These are phyloP conservation scores for Entomortierella lignicola DNA, from an alignment of 192 early-diverging fungal genomes.

Conservation along the genomic window DNA sequence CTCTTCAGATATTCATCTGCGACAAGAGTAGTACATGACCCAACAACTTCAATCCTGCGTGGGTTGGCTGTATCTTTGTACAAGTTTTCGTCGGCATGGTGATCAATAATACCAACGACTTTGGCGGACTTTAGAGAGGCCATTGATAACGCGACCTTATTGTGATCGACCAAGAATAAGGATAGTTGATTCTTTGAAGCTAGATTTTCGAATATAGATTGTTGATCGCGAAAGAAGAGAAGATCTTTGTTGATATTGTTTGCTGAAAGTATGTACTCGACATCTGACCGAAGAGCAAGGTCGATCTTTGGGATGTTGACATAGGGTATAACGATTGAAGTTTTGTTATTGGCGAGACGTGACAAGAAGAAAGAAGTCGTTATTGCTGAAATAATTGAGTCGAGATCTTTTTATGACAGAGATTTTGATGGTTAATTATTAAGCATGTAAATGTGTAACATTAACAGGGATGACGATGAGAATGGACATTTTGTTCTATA, in stretches of 20 bases:
- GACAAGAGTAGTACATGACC: constrained; percentile 69
- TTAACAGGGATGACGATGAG: no score
- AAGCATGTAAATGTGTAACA: no score
- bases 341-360: constrained; percentile 1
- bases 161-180: constrained; percentile 76
- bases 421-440: background rate
- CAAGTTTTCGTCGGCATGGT: constrained; percentile 73
- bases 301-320: constrained; percentile 69
- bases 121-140: constrained; percentile 11
- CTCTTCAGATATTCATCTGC: constrained; percentile 51
- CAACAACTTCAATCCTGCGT: constrained; percentile 68
- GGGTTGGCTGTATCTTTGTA: constrained; percentile 54
- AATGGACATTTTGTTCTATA: constrained; percentile 19
- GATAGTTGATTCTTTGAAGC: constrained; percentile 18
- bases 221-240: constrained; percentile 63
- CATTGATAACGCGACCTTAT: constrained; percentile 61
- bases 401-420: no score
- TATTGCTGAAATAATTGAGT: constrained; percentile 72
- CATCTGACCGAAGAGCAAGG: constrained; percentile 73
- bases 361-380: constrained; percentile 63
- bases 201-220: constrained; percentile 19
- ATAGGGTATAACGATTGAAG: constrained; percentile 59
- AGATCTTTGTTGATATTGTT: constrained; percentile 36
- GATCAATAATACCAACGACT: constrained; percentile 75
- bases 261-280: constrained; percentile 59